Evolutionary conservation across 1,284 basidiomycete species (phyloP).

Genomic region (Ustilago bromivora): DNA sequence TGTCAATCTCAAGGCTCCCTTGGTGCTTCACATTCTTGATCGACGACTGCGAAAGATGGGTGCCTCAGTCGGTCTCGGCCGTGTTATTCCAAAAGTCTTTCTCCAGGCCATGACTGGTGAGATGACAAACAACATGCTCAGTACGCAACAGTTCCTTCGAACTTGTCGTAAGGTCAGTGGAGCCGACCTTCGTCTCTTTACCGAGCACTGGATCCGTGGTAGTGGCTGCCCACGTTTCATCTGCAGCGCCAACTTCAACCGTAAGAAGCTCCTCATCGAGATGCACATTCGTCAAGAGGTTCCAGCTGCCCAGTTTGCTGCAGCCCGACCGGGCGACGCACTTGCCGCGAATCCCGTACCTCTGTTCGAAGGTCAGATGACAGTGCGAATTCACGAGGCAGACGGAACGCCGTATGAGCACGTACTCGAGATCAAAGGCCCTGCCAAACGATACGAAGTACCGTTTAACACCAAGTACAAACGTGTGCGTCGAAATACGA

Average conservation of each 20-base stretch:
- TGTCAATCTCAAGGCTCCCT: conserved; percentile 92
- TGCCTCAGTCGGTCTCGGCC: conserved; percentile 90
- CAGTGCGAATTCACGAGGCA: conserved; percentile 97
- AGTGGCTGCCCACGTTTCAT: conserved; percentile 94
- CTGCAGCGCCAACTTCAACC: conserved; percentile 91
- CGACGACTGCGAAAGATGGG: conserved; percentile 92
- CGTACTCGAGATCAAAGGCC: conserved; percentile 87
- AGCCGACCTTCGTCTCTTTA: conserved; percentile 84
- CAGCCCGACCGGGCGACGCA: conserved; percentile 61
- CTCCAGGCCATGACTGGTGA: conserved; percentile 93
- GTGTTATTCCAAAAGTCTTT: conserved; percentile 94
- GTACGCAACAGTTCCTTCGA: conserved; percentile 89
- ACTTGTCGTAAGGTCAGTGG: conserved; percentile 90
- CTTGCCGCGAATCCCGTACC: conserved; percentile 71
- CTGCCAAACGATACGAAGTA: conserved; percentile 92
- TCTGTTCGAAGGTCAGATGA: conserved; percentile 82
- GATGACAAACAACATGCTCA: conserved; percentile 80
- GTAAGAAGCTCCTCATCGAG: conserved; percentile 98
- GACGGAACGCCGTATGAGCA: conserved; percentile 99
- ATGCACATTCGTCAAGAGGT: conserved; percentile 90
- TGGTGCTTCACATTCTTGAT: conserved; percentile 95
- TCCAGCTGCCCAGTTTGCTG: conserved; percentile 74
- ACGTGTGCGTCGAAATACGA: conserved; percentile 91
- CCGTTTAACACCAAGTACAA: conserved; percentile 99
- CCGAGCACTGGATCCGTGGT: conserved; percentile 98